phyloP scores from a whole-genome alignment of 1,284 basidiomycete genomes.

The Tetrapyrgos nigripes region DNA sequence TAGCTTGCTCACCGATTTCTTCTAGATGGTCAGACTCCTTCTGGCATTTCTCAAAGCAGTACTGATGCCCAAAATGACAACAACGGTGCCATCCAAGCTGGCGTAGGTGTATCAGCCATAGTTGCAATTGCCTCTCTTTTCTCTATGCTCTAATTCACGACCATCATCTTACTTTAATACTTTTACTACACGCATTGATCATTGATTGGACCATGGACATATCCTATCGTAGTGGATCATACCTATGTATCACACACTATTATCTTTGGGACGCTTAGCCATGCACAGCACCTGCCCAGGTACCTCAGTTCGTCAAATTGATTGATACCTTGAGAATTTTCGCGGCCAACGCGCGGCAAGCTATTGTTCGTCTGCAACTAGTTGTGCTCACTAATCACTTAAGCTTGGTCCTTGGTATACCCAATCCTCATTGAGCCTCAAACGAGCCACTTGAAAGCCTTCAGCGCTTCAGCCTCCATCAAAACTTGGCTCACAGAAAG shows the following conservation, averaged over 20 bases:
- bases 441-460: background rate
- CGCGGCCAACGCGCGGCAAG: background rate
- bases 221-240: too few species aligned
- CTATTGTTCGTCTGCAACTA: background rate
- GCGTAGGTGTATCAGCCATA: constrained; percentile 28
- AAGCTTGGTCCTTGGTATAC: too few species aligned
- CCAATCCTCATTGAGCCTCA: too few species aligned
- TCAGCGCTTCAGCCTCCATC: background rate
- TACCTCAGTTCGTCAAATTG: too few species aligned
- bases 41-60: constrained; percentile 39
- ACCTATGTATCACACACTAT: too few species aligned
- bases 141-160: background rate
- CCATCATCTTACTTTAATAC: too few species aligned
- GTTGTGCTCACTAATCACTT: too few species aligned
- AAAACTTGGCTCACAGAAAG: background rate
- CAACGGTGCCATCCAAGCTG: constrained; percentile 23
- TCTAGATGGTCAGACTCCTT: constrained; percentile 44
- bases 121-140: constrained; percentile 11
- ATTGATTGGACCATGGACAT: too few species aligned
- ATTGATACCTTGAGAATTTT: too few species aligned
- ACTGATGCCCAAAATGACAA: constrained; percentile 19
- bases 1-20: background rate
- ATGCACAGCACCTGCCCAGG: too few species aligned
- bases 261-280: too few species aligned
- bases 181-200: too few species aligned